A percentile compares a stretch with the other conserved stretches of the same genome.
phyloP scores from a whole-genome alignment of 148 eudicot species.

The Spergularia marina region DNA sequence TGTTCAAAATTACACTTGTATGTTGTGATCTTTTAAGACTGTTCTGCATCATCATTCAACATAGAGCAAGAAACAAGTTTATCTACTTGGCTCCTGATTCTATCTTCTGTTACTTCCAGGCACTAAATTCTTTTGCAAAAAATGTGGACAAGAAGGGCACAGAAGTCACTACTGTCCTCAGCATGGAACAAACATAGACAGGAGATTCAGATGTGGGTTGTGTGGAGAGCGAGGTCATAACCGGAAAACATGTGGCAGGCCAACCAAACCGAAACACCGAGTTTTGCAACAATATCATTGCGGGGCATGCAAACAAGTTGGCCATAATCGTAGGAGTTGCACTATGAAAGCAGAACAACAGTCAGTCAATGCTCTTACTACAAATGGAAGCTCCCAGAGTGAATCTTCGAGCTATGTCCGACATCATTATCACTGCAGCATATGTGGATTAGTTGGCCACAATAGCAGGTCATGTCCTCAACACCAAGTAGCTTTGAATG shows the following conservation, averaged over 20 bases:
- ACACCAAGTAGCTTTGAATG: not conserved
- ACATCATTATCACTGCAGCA: slow-evolving; percentile 10
- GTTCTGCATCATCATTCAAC: not conserved
- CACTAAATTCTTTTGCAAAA: slow-evolving; percentile 57
- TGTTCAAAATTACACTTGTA: not conserved
- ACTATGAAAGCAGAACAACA: slow-evolving; percentile 8
- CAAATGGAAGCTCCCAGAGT: not conserved
- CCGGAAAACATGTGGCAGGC: slow-evolving; percentile 58
- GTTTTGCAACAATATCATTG: slow-evolving; percentile 38
- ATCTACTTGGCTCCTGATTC: not conserved
- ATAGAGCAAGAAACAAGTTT: not conserved
- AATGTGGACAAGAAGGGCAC: slow-evolving; percentile 93
- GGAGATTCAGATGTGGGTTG: slow-evolving; percentile 53
- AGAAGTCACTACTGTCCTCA: slow-evolving; percentile 76
- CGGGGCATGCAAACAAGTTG: slow-evolving; percentile 47
- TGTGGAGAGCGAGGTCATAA: slow-evolving; percentile 86
- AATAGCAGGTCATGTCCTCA: slow-evolving; percentile 28
- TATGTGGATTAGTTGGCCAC: slow-evolving; percentile 23
- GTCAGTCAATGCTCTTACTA: not conserved
- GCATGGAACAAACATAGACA: slow-evolving; percentile 34
- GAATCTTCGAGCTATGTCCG: not conserved
- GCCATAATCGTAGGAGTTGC: slow-evolving; percentile 77
- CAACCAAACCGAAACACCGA: slow-evolving; percentile 24
- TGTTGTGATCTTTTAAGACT: not conserved
- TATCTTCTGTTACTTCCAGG: slow-evolving; percentile 39